Conservation (phyloP, 2,329 filamentous ascomycete genomes). For the Ophiostoma piceae region DNA sequence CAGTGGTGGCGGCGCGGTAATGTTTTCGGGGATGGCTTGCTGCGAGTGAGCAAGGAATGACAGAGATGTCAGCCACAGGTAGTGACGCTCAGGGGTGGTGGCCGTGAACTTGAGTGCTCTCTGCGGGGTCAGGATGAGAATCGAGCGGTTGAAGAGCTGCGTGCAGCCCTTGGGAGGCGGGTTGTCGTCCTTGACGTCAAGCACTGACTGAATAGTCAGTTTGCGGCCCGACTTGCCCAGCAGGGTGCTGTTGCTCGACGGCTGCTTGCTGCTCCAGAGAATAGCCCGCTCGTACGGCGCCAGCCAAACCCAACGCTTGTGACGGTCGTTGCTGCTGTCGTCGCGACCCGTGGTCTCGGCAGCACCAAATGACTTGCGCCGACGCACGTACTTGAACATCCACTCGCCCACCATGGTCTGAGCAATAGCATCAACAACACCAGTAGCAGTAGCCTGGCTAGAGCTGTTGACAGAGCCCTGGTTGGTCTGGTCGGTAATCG, state of each 20-base stretch:
- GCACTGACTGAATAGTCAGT: conserved; percentile 89
- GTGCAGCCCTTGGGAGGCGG: conserved; percentile 66
- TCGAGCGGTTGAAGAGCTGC: conserved; percentile 80
- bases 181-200: conserved; percentile 95
- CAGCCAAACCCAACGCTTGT: conserved; percentile 98
- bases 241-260: conserved; percentile 76
- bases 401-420: conserved; percentile 98
- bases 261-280: conserved; percentile 98
- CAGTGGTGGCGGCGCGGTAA: conserved; percentile 48
- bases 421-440: conserved; percentile 91
- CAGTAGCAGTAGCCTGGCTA: conserved; percentile 65
- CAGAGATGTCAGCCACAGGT: conserved; percentile 88
- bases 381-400: conserved; percentile 88
- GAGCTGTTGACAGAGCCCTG: conserved; percentile 50
- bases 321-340: conserved; percentile 69
- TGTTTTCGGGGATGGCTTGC: conserved; percentile 70
- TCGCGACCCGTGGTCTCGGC: conserved; percentile 61
- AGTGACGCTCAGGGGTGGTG: conserved; percentile 74
- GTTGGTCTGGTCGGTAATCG: conserved; percentile 42
- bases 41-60: conserved; percentile 91
- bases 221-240: conserved; percentile 94
- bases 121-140: conserved; percentile 88
- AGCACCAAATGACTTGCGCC: conserved; percentile 86
- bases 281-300: conserved; percentile 94
- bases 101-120: conserved; percentile 95